Conservation (phyloP, 768 basidiomycete species). For the Mycena olivaceomarginata region DNA sequence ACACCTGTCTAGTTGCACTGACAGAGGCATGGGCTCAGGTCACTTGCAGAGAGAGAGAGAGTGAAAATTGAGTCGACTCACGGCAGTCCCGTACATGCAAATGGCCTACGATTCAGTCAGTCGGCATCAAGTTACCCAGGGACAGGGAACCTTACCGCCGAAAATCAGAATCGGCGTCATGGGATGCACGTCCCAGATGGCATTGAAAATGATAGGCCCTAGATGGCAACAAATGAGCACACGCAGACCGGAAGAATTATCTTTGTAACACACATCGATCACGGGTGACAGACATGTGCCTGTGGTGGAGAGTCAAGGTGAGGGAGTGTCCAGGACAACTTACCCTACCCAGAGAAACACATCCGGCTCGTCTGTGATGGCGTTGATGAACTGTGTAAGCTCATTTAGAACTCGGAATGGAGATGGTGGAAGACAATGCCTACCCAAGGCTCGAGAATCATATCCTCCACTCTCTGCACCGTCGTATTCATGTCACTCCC, state of each 20-base stretch:
- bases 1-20: slow-evolving; percentile 80
- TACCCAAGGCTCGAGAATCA: slow-evolving; percentile 90
- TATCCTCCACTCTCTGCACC: slow-evolving; percentile 81
- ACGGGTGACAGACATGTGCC: slow-evolving; percentile 86
- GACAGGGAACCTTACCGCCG: slow-evolving; percentile 58
- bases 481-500: slow-evolving; percentile 83
- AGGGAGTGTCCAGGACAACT: not conserved
- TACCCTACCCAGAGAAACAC: slow-evolving; percentile 83
- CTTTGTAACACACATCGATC: slow-evolving; percentile 73
- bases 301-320: not conserved
- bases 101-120: slow-evolving; percentile 66
- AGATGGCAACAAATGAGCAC: slow-evolving; percentile 11
- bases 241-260: not conserved
- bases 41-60: not conserved
- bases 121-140: not conserved
- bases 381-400: slow-evolving; percentile 80
- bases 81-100: slow-evolving; percentile 88
- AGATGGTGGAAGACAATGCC: not conserved
- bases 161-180: slow-evolving; percentile 88
- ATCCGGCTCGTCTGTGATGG: slow-evolving; percentile 88
- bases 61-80: slow-evolving; percentile 54
- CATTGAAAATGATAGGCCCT: slow-evolving; percentile 86
- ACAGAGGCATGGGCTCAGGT: not conserved
- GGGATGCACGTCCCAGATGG: slow-evolving; percentile 83
- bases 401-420: not conserved